Evolutionary conservation across 345 rosid species (phyloP).

Genomic region (Eucalyptus sp.): DNA sequence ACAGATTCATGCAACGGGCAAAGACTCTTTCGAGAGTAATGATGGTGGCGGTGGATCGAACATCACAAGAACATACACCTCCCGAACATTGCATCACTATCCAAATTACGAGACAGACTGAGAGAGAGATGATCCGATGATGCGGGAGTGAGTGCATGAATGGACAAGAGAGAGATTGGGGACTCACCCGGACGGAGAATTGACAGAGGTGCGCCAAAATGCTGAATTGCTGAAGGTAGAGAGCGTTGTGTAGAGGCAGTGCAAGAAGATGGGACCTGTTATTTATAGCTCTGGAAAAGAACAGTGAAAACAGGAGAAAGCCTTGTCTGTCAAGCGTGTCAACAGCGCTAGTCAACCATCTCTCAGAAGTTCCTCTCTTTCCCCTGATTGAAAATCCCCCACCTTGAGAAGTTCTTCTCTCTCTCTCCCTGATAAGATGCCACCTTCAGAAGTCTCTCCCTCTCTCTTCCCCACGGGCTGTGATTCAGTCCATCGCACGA

Average conservation of each 20-base stretch:
- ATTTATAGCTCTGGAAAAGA: not conserved
- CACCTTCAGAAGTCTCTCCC: not conserved
- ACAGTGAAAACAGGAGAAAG: rapidly evolving
- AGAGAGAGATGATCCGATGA: not conserved
- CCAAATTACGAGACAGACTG: not conserved
- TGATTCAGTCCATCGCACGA: not conserved
- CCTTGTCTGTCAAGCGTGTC: too few species aligned
- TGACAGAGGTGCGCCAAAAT: not conserved
- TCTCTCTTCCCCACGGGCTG: not conserved
- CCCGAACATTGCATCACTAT: not conserved
- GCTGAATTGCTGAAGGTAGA: not conserved
- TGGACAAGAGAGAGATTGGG: not conserved
- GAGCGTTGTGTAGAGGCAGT: not conserved
- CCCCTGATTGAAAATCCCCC: not conserved
- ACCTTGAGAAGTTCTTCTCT: not conserved
- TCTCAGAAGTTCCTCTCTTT: not conserved
- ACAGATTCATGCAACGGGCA: not conserved
- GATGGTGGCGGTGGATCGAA: not conserved
- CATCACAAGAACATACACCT: not conserved
- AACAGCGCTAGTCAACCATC: not conserved
- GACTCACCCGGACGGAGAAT: not conserved
- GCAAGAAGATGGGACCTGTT: not conserved
- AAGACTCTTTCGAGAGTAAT: not conserved
- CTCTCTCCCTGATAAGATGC: not conserved
- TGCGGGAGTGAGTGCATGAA: not conserved